Evolutionary conservation across 1,284 basidiomycete species (phyloP).

Genomic region (Psilocybe mexicana): DNA sequence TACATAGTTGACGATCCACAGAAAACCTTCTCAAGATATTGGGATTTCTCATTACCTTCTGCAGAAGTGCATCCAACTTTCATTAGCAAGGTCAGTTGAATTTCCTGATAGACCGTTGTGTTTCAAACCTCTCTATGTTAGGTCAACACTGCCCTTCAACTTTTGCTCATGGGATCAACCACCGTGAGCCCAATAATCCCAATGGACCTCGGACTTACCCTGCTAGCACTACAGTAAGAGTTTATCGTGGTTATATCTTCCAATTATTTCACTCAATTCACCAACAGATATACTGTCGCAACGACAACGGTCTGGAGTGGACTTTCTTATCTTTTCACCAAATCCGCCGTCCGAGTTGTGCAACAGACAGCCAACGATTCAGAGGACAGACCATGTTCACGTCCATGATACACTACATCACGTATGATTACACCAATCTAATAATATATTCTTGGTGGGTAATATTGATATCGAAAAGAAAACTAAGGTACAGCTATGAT

Average conservation of each 20-base stretch:
- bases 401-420: slow-evolving; percentile 3
- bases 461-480: background rate
- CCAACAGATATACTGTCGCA: slow-evolving; percentile 76
- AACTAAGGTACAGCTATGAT: slow-evolving; percentile 15
- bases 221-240: slow-evolving; percentile 53
- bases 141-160: slow-evolving; percentile 93
- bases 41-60: slow-evolving; percentile 93
- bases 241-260: background rate
- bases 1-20: slow-evolving; percentile 30
- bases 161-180: slow-evolving; percentile 86
- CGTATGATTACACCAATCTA: background rate
- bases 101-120: background rate
- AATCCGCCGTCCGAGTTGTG: slow-evolving; percentile 65
- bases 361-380: slow-evolving; percentile 31
- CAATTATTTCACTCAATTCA: background rate
- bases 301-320: slow-evolving; percentile 93
- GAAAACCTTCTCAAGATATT: slow-evolving; percentile 93
- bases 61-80: slow-evolving; percentile 90
- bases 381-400: slow-evolving; percentile 25
- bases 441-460: background rate
- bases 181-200: slow-evolving; percentile 84
- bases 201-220: slow-evolving; percentile 52
- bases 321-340: slow-evolving; percentile 81
- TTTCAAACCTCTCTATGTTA: slow-evolving; percentile 31
- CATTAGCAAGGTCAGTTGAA: slow-evolving; percentile 79